Evolutionary conservation across 169 alveolate genomes (phyloP).

Genomic region (Plasmodium coatneyi): DNA sequence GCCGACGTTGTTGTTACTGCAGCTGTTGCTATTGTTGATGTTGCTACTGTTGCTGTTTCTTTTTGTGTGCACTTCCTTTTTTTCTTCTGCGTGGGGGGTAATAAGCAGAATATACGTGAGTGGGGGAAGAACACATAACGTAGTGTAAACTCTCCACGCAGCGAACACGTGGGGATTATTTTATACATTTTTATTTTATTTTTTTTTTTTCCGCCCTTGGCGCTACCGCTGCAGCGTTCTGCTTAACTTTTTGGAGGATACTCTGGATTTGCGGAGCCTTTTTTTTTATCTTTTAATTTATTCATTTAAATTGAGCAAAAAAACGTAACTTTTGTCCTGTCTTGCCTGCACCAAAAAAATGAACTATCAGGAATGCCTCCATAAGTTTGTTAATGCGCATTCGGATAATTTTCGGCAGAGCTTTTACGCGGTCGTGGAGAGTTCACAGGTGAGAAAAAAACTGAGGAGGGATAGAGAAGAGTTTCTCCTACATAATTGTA

Average conservation of each 20-base stretch:
- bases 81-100: not conserved
- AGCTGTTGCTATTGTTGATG: not conserved
- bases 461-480: not conserved
- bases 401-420: constrained; percentile 59
- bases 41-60: not conserved
- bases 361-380: constrained; percentile 34
- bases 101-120: not conserved
- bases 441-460: constrained; percentile 57
- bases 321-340: not conserved
- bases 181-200: not conserved
- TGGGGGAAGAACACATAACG: not conserved
- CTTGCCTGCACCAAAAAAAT: not conserved
- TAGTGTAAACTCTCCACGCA: not conserved
- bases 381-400: constrained; percentile 47
- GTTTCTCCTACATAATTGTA: not conserved
- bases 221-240: not conserved
- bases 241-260: constrained; percentile 41
- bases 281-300: constrained; percentile 18
- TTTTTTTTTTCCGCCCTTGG: not conserved
- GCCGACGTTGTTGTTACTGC: not conserved
- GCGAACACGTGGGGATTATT: not conserved
- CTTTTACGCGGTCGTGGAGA: constrained; percentile 70
- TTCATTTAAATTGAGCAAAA: constrained; percentile 43
- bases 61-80: not conserved
- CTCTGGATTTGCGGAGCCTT: constrained; percentile 4